These are phyloP conservation scores for Sclerotinia subarctica DNA, from an alignment of 2,329 filamentous ascomycete species.

Conservation along the genomic window DNA sequence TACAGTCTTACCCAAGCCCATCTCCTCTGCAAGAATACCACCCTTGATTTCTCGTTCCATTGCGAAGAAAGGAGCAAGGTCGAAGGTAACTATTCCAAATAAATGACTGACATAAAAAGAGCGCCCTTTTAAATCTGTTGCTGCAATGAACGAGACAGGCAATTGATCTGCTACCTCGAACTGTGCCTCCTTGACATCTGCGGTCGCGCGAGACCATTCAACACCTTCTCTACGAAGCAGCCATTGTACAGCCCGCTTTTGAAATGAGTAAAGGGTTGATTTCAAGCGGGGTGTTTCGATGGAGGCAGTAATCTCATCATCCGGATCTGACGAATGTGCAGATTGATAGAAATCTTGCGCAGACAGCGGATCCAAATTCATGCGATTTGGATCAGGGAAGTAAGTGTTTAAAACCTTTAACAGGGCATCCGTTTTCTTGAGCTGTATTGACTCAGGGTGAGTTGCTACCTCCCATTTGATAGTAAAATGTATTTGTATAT, in stretches of 20 bases:
- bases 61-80: conserved; percentile 46
- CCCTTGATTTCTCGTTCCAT: conserved; percentile 47
- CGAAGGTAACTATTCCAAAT: conserved; percentile 55
- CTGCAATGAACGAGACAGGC: conserved; percentile 44
- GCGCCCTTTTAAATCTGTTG: conserved; percentile 46
- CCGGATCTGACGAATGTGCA: conserved; percentile 57
- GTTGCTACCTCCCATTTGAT: conserved; percentile 37
- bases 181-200: conserved; percentile 15
- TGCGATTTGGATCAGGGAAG: conserved; percentile 31
- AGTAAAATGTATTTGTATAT: conserved; percentile 30
- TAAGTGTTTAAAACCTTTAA: conserved; percentile 34
- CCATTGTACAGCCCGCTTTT: conserved; percentile 68
- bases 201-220: conserved; percentile 41
- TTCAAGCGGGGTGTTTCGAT: conserved; percentile 46
- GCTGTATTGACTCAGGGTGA: conserved; percentile 28
- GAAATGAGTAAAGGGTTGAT: conserved; percentile 66
- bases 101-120: conserved; percentile 59
- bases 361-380: conserved; percentile 40
- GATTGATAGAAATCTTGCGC: conserved; percentile 66
- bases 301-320: conserved; percentile 41
- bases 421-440: conserved; percentile 26
- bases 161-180: conserved; percentile 5
- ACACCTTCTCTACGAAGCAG: conserved; percentile 64
- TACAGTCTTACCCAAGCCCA: conserved; percentile 79
- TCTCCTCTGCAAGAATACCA: conserved; percentile 65